Evolutionary conservation across 257 asterid genomes (phyloP).

Genomic region (Paulownia fortunei): DNA sequence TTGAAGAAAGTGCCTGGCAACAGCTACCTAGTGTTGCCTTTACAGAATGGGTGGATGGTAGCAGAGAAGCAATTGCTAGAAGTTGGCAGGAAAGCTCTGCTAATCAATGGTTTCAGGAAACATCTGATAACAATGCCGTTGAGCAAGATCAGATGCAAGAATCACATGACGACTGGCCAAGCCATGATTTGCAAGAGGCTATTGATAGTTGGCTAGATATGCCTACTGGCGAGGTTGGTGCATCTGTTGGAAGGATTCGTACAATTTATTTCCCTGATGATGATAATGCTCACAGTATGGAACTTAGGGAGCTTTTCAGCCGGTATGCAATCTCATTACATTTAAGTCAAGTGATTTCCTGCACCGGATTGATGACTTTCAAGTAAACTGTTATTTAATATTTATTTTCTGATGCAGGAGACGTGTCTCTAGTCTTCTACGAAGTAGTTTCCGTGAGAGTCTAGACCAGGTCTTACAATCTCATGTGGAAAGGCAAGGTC

Average conservation of each 20-base stretch:
- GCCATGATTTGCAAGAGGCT: slow-evolving; percentile 65
- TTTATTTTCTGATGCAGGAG: slow-evolving; percentile 56
- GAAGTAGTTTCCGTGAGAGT: slow-evolving; percentile 87
- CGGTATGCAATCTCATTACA: slow-evolving; percentile 49
- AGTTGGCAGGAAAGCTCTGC: slow-evolving; percentile 46
- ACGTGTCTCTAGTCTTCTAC: slow-evolving; percentile 85
- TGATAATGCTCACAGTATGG: slow-evolving; percentile 68
- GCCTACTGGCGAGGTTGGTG: slow-evolving; percentile 64
- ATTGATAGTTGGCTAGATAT: slow-evolving; percentile 70
- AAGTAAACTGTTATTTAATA: not conserved
- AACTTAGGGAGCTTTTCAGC: slow-evolving; percentile 86
- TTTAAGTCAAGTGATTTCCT: not conserved
- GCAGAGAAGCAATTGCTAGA: slow-evolving; percentile 38
- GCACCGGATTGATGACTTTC: not conserved
- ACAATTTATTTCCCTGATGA: slow-evolving; percentile 61
- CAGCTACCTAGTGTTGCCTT: slow-evolving; percentile 23
- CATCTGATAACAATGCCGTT: slow-evolving; percentile 34
- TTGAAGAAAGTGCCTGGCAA: slow-evolving; percentile 38
- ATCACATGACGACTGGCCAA: slow-evolving; percentile 64
- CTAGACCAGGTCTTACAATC: slow-evolving; percentile 82
- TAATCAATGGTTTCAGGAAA: slow-evolving; percentile 50
- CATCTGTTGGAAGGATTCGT: slow-evolving; percentile 49
- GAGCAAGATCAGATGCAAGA: slow-evolving; percentile 58
- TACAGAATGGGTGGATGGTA: slow-evolving; percentile 44
- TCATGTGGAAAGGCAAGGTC: slow-evolving; percentile 71